Base-by-base conservation (phyloP, 768 basidiomycete species). In the Boletus coccyginus region DNA sequence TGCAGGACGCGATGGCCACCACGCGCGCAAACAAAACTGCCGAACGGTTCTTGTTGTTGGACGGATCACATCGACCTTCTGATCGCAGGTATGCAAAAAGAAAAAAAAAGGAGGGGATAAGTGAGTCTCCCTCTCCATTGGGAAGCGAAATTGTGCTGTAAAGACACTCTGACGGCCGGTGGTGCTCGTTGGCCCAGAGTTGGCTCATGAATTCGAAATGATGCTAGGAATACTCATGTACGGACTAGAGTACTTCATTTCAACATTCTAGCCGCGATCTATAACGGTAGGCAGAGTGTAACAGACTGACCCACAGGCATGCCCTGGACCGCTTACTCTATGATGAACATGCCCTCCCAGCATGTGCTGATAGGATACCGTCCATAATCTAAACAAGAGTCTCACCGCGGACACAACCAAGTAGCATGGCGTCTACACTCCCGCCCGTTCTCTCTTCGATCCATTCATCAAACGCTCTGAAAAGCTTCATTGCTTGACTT, bases 381-480 rank as follows among this genome's bases (percentile, higher is more conserved):
- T 38, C n/a, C 38, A 47, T 27, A 11, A 3, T 29, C 61, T 53
- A 81, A 24, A 87, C 69, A 14, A 73, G 63, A 3, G 70, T 72
- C 45, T 83, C 75, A 11, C 90, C 90, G 0, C 81, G 87, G 5
- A 92, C 81, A 57, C 85, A 88, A 2, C 88, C 89, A 61, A 92
- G 63, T 41, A 92, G 66, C 68, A 83, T 70, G 29, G 81, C 80
- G 65, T 92, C 93, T 3, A 92, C 83, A 17, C 81, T 79, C 10
- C 84, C 87, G 1, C 75, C 78, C 10, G 78, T 88, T 64, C 78
- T 79, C 64, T 76, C 75, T 29, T 85, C 82, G 39, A 96, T 73
- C 89, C 92, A 93, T 8, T 56, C 69, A 69, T 96, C 92, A 35
- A 97, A 75, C 49, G 78, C 73, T 61, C 86, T 80, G 62, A 98